Evolutionary conservation across 345 rosid genomes (phyloP).

Genomic region (Physaria fendleri): DNA sequence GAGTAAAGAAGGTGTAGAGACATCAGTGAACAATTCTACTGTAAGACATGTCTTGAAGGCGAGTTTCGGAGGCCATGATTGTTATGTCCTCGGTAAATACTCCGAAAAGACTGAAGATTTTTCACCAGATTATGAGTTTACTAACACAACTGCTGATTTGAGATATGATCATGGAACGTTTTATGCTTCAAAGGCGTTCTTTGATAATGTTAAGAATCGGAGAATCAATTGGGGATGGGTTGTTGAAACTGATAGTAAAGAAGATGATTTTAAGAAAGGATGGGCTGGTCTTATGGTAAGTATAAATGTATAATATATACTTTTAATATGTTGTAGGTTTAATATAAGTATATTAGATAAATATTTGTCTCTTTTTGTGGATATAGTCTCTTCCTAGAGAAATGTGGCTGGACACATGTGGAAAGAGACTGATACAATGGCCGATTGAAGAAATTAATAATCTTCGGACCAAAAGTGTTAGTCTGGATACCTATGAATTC

Average conservation of each 20-base stretch:
- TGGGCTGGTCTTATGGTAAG: conserved; percentile 69
- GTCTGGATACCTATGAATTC: neutral
- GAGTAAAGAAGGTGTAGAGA: conserved; percentile 38
- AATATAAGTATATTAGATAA: neutral
- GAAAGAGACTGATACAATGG: conserved; percentile 57
- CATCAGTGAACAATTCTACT: conserved; percentile 29
- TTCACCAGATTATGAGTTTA: conserved; percentile 33
- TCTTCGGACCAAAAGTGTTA: conserved; percentile 32
- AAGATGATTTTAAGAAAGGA: conserved; percentile 51
- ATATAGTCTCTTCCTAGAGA: conserved; percentile 49
- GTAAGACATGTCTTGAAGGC: conserved; percentile 56
- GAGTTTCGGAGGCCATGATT: conserved; percentile 42
- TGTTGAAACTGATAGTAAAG: conserved; percentile 45
- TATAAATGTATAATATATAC: neutral
- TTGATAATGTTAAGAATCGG: conserved; percentile 45
- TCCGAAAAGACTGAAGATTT: conserved; percentile 35
- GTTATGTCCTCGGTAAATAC: conserved; percentile 50
- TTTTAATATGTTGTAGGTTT: neutral
- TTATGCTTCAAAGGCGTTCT: conserved; percentile 63
- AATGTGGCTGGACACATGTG: conserved; percentile 45
- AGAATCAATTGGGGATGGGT: conserved; percentile 65
- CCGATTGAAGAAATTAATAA: conserved; percentile 55
- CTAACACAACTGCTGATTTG: conserved; percentile 37
- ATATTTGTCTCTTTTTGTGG: neutral
- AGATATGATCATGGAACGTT: conserved; percentile 61